Evolutionary conservation across 768 basidiomycete species (phyloP), one percentile per base, ranked within the genome.

Genomic region (Hygrophorus pudorinus): DNA sequence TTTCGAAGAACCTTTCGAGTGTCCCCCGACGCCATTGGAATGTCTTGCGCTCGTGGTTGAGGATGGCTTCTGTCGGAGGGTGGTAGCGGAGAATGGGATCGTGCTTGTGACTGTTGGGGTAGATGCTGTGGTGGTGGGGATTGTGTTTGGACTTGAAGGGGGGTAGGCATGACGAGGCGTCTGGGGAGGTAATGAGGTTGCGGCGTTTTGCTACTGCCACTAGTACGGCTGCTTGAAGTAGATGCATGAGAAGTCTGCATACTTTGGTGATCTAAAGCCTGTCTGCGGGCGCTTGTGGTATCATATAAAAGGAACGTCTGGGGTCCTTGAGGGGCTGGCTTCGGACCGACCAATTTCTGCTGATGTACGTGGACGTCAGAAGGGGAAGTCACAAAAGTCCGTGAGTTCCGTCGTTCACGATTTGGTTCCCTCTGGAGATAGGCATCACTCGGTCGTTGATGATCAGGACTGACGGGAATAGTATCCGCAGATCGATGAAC

Each of bases 111-210:
- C 34, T 56, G 54, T 24, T 48, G 42, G 6, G 35, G 9, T n/a
- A 30, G 42, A 18, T 24, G 42, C 16, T 42, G 27, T 17, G 10
- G 16, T 6, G 5, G 17, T n/a, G n/a, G n/a, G n/a, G n/a, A n/a
- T 17, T 42, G 24, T 7, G 24, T 17, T 30, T 37, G 32, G n/a
- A 17, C n/a, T 54, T 78, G 76, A 31, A 86, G 67, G 12, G 79
- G 84, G 2, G 78, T 61, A 37, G 84, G 84, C 84, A 86, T 86
- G 34, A 85, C 76, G 20, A 86, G 74, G 38, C 66, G 73, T 56
- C 74, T 81, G 3, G 84, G 84, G 34, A 78, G 53, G 58, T 78
- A 53, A 30, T 47, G 54, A 63, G 24, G 50, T 48, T 65, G 48
- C 50, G 44, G 47, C 14, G 49, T 52, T 3, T 45, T 38, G 14